A percentile compares a stretch with the other conserved stretches of the same genome.
Evolutionary conservation across 352 stramenopile species (phyloP).

Genomic region (Globisporangium nunn): DNA sequence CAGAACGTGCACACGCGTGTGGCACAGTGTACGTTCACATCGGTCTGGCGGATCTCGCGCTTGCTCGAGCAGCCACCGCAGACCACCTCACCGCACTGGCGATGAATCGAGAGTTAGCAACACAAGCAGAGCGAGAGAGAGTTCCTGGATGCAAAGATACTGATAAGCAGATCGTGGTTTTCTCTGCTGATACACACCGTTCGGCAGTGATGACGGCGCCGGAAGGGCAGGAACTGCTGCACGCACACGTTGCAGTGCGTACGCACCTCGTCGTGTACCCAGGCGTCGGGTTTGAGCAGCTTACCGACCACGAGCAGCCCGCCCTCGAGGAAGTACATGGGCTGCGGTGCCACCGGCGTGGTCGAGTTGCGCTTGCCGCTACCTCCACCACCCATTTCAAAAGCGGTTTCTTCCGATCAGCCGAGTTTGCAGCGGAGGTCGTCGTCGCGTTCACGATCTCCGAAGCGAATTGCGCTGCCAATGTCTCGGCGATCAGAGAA

Average conservation of each 20-base stretch:
- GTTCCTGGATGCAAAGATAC: background rate
- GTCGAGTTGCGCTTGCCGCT: slow-evolving; percentile 13
- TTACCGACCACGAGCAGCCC: slow-evolving; percentile 65
- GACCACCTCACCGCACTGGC: slow-evolving; percentile 60
- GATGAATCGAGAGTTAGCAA: background rate
- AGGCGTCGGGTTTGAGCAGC: slow-evolving; percentile 56
- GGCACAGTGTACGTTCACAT: slow-evolving; percentile 73
- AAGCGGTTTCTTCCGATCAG: too few relatives aligned
- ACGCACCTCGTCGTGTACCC: slow-evolving; percentile 59
- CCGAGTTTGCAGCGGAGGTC: background rate
- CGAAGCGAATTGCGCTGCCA: too few relatives aligned
- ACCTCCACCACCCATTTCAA: slow-evolving; percentile 10
- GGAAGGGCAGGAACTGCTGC: slow-evolving; percentile 76
- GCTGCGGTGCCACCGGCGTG: slow-evolving; percentile 21
- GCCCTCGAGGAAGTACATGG: slow-evolving; percentile 74
- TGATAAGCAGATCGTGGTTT: background rate
- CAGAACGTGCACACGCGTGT: slow-evolving; percentile 79
- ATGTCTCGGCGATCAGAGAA: too few relatives aligned
- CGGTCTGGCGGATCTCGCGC: slow-evolving; percentile 60
- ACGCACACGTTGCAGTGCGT: slow-evolving; percentile 80
- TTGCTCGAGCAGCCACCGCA: slow-evolving; percentile 69
- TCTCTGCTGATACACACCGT: slow-evolving; percentile 24
- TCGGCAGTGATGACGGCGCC: slow-evolving; percentile 68
- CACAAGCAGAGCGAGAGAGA: background rate
- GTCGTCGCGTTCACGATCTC: background rate